Evolutionary conservation across 129 eudicot species (phyloP).

Genomic region (Silybum marianum): DNA sequence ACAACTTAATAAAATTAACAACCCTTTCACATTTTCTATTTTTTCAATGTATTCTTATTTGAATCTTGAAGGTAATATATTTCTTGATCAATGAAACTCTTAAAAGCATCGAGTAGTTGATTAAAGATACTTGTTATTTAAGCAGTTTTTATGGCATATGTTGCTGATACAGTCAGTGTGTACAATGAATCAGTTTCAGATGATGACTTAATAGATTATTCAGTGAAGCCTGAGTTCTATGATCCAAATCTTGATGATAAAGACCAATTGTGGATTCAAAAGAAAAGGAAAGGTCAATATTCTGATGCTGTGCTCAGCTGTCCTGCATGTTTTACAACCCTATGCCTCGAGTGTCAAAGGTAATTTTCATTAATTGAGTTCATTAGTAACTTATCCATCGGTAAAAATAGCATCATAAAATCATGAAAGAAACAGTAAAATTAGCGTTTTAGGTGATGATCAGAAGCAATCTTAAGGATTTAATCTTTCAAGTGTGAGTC

Average conservation of each 20-base stretch:
- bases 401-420: background rate
- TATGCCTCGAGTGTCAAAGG: slow-evolving; percentile 94
- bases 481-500: background rate
- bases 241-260: slow-evolving; percentile 82
- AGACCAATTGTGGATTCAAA: slow-evolving; percentile 80
- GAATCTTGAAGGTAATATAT: slow-evolving; percentile 10
- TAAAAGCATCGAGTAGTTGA: slow-evolving; percentile 10
- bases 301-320: slow-evolving; percentile 97
- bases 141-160: background rate
- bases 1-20: too few relatives aligned
- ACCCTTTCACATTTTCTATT: background rate
- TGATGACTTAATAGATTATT: slow-evolving; percentile 83
- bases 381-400: background rate
- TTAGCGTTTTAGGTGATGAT: background rate
- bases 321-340: slow-evolving; percentile 96
- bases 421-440: background rate
- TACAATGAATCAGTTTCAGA: slow-evolving; percentile 62
- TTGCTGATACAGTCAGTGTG: slow-evolving; percentile 9
- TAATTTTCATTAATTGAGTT: slow-evolving; percentile 16
- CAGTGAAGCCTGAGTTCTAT: slow-evolving; percentile 81
- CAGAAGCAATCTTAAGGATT: background rate
- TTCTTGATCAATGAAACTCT: background rate
- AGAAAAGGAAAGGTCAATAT: slow-evolving; percentile 65
- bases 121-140: background rate
- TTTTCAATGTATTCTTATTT: background rate